Conservation (phyloP, 495 filamentous ascomycete species). For the Parathielavia appendiculata region DNA sequence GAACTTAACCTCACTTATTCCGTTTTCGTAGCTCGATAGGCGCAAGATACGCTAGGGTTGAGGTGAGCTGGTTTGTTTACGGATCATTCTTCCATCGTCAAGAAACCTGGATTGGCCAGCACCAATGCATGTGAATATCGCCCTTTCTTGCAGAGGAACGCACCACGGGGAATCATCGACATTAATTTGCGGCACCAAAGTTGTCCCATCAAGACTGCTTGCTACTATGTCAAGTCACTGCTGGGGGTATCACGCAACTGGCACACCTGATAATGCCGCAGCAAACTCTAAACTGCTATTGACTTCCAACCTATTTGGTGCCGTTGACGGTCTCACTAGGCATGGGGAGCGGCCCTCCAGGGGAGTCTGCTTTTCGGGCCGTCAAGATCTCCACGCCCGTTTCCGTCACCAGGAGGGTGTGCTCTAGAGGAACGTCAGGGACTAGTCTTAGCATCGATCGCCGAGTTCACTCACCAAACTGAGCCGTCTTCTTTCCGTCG, state of each 20-base stretch:
- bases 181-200: no score
- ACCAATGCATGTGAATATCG: no score
- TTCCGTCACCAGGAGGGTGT: constrained; percentile 90
- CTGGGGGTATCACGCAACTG: constrained; percentile 11
- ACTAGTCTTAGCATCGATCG: neutral
- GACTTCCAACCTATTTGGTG: constrained; percentile 5
- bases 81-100: no score
- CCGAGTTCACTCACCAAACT: constrained; percentile 53
- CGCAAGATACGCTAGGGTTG: no score
- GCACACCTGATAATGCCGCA: no score
- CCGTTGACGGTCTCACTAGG: constrained; percentile 32
- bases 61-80: no score
- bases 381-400: constrained; percentile 91
- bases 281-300: neutral
- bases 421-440: constrained; percentile 51
- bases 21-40: neutral
- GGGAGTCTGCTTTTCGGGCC: constrained; percentile 71
- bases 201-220: no score
- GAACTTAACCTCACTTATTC: neutral
- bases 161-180: no score
- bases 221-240: neutral
- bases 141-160: no score
- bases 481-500: constrained; percentile 76
- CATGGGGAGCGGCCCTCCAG: constrained; percentile 76
- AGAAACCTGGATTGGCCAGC: no score